A percentile compares a stretch with the other conserved stretches of the same genome.
These are phyloP conservation scores for Yarrowia sp. DNA, from an alignment of 805 yeast genomes.

Conservation along the genomic window DNA sequence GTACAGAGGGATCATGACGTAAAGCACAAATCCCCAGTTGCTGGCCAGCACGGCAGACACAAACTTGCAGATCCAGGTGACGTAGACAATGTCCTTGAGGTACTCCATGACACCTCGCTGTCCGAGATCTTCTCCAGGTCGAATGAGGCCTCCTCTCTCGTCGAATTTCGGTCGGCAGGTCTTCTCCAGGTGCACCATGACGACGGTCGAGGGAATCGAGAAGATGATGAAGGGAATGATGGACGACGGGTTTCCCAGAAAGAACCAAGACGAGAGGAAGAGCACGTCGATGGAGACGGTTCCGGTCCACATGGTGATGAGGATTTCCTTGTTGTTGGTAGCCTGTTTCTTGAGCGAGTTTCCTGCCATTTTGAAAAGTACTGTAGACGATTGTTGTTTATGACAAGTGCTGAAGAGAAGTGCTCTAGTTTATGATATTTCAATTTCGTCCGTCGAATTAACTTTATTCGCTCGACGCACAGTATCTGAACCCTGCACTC, in stretches of 20 bases:
- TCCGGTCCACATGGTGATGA: conserved; percentile 39
- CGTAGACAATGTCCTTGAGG: conserved; percentile 65
- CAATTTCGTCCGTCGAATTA: too few species aligned
- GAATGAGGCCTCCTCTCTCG: conserved; percentile 47
- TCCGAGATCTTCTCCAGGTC: conserved; percentile 59
- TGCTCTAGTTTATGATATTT: neutral
- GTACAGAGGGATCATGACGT: conserved; percentile 49
- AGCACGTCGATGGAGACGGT: conserved; percentile 45
- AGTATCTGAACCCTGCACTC: neutral
- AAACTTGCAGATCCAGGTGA: conserved; percentile 59
- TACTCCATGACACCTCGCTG: conserved; percentile 69
- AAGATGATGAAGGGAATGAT: conserved; percentile 46
- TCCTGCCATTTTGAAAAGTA: conserved; percentile 9
- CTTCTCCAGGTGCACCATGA: conserved; percentile 55
- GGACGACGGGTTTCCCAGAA: conserved; percentile 49
- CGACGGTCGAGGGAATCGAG: conserved; percentile 45
- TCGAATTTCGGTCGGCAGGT: conserved; percentile 60
- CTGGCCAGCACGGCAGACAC: conserved; percentile 55
- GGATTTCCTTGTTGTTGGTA: conserved; percentile 37
- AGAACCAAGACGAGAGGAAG: conserved; percentile 42
- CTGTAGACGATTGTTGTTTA: too few species aligned
- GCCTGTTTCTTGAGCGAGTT: conserved; percentile 41
- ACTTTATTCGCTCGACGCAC: neutral
- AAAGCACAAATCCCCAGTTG: conserved; percentile 59
- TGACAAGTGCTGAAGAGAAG: too few species aligned